Evolutionary conservation across 345 rosid species (phyloP).

Genomic region (Gossypium turneri): DNA sequence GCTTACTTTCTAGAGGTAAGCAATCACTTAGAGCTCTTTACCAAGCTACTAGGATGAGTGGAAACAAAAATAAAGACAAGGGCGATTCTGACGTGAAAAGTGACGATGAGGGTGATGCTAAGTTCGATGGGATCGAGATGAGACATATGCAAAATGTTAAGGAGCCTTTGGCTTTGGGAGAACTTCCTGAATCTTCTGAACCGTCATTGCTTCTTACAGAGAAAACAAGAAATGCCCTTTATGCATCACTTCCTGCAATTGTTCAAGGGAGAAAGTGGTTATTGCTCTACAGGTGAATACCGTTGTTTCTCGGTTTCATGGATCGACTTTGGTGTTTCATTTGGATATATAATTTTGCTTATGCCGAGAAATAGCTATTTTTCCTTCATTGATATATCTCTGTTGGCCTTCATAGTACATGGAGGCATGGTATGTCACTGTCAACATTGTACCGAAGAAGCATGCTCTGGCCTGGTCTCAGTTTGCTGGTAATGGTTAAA

Average conservation of each 20-base stretch:
- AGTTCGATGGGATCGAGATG: constrained; percentile 56
- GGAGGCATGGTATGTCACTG: constrained; percentile 96
- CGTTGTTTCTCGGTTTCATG: neutral
- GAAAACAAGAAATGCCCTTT: constrained; percentile 51
- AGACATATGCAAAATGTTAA: constrained; percentile 33
- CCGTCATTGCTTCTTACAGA: constrained; percentile 80
- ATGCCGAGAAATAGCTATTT: neutral
- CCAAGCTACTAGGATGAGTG: constrained; percentile 49
- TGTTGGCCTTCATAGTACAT: constrained; percentile 54
- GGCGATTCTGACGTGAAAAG: constrained; percentile 34
- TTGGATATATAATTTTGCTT: neutral
- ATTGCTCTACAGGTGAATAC: constrained; percentile 72
- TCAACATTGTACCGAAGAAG: constrained; percentile 89
- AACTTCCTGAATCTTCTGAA: constrained; percentile 61
- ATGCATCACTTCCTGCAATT: constrained; percentile 78
- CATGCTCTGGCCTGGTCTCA: constrained; percentile 91
- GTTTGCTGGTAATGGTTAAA: constrained; percentile 65
- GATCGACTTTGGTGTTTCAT: constrained; percentile 6
- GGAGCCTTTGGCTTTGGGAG: constrained; percentile 34
- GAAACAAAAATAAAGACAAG: constrained; percentile 44
- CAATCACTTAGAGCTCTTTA: constrained; percentile 58
- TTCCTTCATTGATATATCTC: constrained; percentile 7
- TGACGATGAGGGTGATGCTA: constrained; percentile 34
- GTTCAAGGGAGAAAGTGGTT: constrained; percentile 94
- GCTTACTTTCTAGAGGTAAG: constrained; percentile 68